Base-by-base conservation (phyloP, 768 basidiomycete species). In the Lyophyllum decastes region DNA sequence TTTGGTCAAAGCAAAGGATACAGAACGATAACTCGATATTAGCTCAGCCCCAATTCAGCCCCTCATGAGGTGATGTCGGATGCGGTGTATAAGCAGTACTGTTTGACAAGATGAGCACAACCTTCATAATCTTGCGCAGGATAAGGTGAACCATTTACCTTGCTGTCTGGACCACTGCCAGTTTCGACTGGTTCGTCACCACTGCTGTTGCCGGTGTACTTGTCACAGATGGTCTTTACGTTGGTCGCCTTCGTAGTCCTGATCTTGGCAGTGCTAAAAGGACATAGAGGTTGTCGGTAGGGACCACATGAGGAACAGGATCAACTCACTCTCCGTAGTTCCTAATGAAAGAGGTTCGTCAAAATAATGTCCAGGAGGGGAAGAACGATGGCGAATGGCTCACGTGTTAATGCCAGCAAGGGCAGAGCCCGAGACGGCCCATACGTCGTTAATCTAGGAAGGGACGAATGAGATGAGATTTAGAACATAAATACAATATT, bases 271-370 rank as follows among this genome's bases (percentile, higher is more conserved):
- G 71, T 70, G 55, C 71, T 73, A 19, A 26, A 38, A 19, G 33
- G 34, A 22, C 16, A 58, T 46, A 44, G 41, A 48, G 25, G 14
- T 27, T 33, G 24, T 22, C 19, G 6, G 6, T 25, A 16, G 16
- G 11, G 33, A 21, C 38, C 2, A 57, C 49, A 41, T n/a, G 24
- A 24, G 8, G 43, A 45, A 4, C 30, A 10, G 2, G 16, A 26
- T 10, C 2, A 19, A 40, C 71, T 66, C 54, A 74, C 73, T 74
- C 73, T 70, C 71, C 71, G 60, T 72, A 72, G 61, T 73, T 74
- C n/a, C 71, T 74, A 55, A 9, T 17, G 34, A 34, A 43, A 22
- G 3, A 40, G 52, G 2, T 11, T 26, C 22, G 16, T 33, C 10
- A 45, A 19, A 30, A 24, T n/a, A 54, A n/a, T 19, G 40, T 33